A percentile compares a stretch with the other conserved stretches of the same genome.
Conservation (phyloP, 176 grass and related monocot genomes). For the Miscanthus lutarioriparius region DNA sequence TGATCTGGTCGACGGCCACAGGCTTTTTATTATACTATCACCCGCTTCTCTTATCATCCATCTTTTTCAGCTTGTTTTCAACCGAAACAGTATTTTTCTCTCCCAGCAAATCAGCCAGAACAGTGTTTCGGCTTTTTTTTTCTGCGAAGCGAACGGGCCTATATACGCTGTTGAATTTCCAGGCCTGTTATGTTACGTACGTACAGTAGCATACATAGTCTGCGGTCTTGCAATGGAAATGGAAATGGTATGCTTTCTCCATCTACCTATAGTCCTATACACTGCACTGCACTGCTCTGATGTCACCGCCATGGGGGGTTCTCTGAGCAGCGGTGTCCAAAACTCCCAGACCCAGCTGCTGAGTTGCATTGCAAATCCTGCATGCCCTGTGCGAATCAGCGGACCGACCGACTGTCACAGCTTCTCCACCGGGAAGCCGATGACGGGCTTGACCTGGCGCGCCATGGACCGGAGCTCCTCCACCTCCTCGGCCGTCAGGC, state of each 20-base stretch:
- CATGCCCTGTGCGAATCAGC: neutral
- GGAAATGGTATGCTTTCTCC: neutral
- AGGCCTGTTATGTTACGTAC: too few relatives aligned
- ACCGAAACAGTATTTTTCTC: too few relatives aligned
- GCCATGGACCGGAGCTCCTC: slow-evolving; percentile 62
- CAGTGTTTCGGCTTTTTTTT: too few relatives aligned
- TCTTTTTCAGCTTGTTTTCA: too few relatives aligned
- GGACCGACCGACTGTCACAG: slow-evolving; percentile 13
- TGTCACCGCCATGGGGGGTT: neutral
- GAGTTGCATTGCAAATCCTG: neutral
- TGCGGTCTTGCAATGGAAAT: neutral
- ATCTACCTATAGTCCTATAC: neutral
- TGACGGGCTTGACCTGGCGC: slow-evolving; percentile 36
- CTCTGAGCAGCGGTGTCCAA: neutral
- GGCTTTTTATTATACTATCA: too few relatives aligned
- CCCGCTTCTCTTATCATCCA: too few relatives aligned
- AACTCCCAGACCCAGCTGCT: neutral
- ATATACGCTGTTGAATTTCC: too few relatives aligned
- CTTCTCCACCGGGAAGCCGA: slow-evolving; percentile 75
- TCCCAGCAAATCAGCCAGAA: too few relatives aligned
- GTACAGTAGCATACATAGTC: too few relatives aligned
- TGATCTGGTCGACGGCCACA: too few relatives aligned
- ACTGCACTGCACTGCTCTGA: neutral
- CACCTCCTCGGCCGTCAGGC: slow-evolving; percentile 45
- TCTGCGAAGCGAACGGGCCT: too few relatives aligned